These are phyloP conservation scores for Senecio squalidus DNA, from an alignment of 140 eudicot species.

Conservation along the genomic window DNA sequence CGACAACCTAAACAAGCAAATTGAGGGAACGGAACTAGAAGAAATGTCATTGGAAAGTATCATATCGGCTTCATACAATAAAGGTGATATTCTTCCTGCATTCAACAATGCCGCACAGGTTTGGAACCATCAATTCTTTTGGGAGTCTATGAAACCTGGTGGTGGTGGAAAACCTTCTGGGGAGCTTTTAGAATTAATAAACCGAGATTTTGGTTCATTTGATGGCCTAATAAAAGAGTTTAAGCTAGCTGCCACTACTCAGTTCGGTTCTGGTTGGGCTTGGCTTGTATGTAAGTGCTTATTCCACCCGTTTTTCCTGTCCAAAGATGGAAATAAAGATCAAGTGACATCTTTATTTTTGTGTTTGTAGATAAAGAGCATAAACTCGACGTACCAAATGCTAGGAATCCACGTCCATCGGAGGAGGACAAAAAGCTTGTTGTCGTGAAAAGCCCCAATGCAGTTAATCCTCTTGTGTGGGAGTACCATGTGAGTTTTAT, in stretches of 20 bases:
- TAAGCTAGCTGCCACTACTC: slow-evolving; percentile 77
- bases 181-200: slow-evolving; percentile 58
- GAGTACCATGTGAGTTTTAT: slow-evolving; percentile 67
- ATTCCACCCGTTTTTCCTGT: not conserved
- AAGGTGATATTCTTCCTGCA: slow-evolving; percentile 70
- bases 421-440: slow-evolving; percentile 91
- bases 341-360: slow-evolving; percentile 3
- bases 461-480: slow-evolving; percentile 89
- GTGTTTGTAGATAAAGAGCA: slow-evolving; percentile 66
- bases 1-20: slow-evolving; percentile 87
- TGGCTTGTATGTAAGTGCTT: slow-evolving; percentile 86
- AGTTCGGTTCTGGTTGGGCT: slow-evolving; percentile 99
- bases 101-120: slow-evolving; percentile 95
- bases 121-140: slow-evolving; percentile 96
- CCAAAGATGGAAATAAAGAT: not conserved
- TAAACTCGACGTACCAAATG: slow-evolving; percentile 75
- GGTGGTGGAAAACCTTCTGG: slow-evolving; percentile 96
- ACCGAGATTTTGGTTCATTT: slow-evolving; percentile 90
- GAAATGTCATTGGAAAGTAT: slow-evolving; percentile 62
- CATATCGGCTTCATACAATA: slow-evolving; percentile 60
- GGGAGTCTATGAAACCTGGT: slow-evolving; percentile 98
- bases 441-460: slow-evolving; percentile 92
- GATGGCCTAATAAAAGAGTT: slow-evolving; percentile 66
- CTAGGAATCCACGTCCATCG: slow-evolving; percentile 73
- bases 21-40: slow-evolving; percentile 79